phyloP scores from a whole-genome alignment of 352 stramenopile genomes.

The Phytopythium chamaehyphon region DNA sequence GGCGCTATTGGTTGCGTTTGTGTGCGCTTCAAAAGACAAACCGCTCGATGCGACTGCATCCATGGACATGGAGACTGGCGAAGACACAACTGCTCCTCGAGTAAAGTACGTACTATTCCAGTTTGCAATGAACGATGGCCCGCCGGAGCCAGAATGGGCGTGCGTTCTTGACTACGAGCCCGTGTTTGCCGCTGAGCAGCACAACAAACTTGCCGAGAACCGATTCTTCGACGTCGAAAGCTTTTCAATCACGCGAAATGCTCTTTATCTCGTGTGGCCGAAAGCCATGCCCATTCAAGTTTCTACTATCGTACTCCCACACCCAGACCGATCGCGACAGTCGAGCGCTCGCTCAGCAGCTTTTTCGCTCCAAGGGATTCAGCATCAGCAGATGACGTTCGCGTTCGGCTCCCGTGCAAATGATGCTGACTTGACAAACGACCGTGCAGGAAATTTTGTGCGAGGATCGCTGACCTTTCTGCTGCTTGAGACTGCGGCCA shows the following conservation, averaged over 20 bases:
- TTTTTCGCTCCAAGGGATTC: slow-evolving; percentile 68
- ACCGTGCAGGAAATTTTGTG: slow-evolving; percentile 17
- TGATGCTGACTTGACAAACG: neutral
- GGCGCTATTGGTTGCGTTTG: slow-evolving; percentile 57
- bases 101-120: slow-evolving; percentile 78
- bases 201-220: slow-evolving; percentile 6
- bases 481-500: slow-evolving; percentile 38
- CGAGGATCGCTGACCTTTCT: slow-evolving; percentile 74
- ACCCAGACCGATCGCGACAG: slow-evolving; percentile 20
- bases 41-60: slow-evolving; percentile 13
- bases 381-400: slow-evolving; percentile 30
- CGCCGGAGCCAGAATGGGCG: slow-evolving; percentile 49
- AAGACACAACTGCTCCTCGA: slow-evolving; percentile 5
- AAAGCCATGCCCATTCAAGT: slow-evolving; percentile 54
- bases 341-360: slow-evolving; percentile 46
- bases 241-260: slow-evolving; percentile 47
- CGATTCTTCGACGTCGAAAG: slow-evolving; percentile 61
- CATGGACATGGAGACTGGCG: slow-evolving; percentile 4
- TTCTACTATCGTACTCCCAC: slow-evolving; percentile 55
- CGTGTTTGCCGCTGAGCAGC: slow-evolving; percentile 31
- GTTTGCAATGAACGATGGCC: slow-evolving; percentile 35
- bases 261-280: slow-evolving; percentile 73
- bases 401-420: slow-evolving; percentile 57
- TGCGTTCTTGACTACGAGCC: slow-evolving; percentile 70
- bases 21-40: slow-evolving; percentile 46